Evolutionary conservation across 495 filamentous ascomycete genomes (phyloP).

Genomic region (Aspergillus avenaceus): DNA sequence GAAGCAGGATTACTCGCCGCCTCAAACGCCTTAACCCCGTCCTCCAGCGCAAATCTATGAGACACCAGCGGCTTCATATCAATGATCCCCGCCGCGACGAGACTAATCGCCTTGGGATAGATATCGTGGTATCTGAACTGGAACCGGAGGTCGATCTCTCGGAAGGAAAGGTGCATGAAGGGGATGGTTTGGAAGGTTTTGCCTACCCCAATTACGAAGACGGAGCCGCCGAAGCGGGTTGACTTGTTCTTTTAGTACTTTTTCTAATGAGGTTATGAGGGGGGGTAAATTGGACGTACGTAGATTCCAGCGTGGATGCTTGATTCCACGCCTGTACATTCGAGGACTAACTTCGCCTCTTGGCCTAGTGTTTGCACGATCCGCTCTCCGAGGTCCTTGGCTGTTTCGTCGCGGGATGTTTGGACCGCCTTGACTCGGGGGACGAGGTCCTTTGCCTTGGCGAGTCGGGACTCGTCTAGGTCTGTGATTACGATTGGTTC

Average conservation of each 20-base stretch:
- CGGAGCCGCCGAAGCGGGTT: constrained; percentile 45
- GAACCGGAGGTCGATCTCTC: constrained; percentile 54
- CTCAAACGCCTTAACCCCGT: constrained; percentile 16
- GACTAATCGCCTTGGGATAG: constrained; percentile 48
- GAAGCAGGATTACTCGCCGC: constrained; percentile 14
- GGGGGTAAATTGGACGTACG: too few species aligned
- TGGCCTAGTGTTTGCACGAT: constrained; percentile 39
- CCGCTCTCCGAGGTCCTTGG: constrained; percentile 34
- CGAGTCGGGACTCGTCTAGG: constrained; percentile 45
- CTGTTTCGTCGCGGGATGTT: constrained; percentile 30
- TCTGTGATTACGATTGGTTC: constrained; percentile 59
- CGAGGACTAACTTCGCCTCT: constrained; percentile 41
- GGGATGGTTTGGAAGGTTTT: constrained; percentile 53
- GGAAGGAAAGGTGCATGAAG: constrained; percentile 57
- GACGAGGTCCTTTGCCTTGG: constrained; percentile 51
- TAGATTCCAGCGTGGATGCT: constrained; percentile 43
- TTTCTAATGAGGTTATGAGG: too few species aligned
- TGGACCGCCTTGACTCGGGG: constrained; percentile 43
- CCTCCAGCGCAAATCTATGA: constrained; percentile 36
- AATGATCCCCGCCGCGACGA: constrained; percentile 36
- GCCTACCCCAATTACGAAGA: constrained; percentile 57
- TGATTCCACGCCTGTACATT: constrained; percentile 57
- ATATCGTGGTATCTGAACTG: constrained; percentile 55
- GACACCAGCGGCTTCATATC: constrained; percentile 60
- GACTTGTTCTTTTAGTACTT: constrained; percentile 28